Percentiles rank a stretch among this genome's conserved stretches.
These are phyloP conservation scores for Litsea cubeba DNA, from an alignment of 164 flowering plant genomes.

Conservation along the genomic window DNA sequence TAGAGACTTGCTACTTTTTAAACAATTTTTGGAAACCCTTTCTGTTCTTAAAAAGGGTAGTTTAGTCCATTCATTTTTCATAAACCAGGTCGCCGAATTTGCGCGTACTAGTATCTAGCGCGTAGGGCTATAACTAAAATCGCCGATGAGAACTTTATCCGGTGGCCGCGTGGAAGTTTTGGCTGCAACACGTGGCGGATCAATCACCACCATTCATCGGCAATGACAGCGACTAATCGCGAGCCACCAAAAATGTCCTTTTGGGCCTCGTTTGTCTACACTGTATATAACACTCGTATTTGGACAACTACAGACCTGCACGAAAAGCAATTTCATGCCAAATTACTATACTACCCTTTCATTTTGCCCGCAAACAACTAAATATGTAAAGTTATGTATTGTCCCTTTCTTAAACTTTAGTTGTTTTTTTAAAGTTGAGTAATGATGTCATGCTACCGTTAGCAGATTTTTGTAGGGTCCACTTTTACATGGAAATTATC, in stretches of 20 bases:
- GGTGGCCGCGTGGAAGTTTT: not conserved
- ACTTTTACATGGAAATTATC: no score
- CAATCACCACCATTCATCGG: not conserved
- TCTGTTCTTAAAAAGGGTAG: no score
- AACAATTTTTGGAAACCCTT: no score
- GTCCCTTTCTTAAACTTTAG: not conserved
- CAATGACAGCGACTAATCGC: not conserved
- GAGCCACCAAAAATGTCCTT: slow-evolving; percentile 1
- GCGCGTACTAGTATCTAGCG: not conserved
- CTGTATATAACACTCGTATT: no score
- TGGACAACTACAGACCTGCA: not conserved
- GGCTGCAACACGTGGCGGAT: not conserved
- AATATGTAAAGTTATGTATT: not conserved
- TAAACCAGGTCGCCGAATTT: not conserved
- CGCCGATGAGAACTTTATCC: not conserved
- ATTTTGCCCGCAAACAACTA: not conserved
- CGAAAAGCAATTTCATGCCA: not conserved
- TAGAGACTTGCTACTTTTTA: no score
- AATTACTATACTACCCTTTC: not conserved
- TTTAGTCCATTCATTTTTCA: not conserved
- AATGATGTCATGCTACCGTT: no score
- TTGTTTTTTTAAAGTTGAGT: not conserved
- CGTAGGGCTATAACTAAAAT: not conserved
- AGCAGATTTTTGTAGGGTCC: no score
- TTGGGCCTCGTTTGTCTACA: slow-evolving; percentile 3